Evolutionary conservation across 129 eudicot genomes (phyloP).

Genomic region (Chrysanthemum seticuspe): DNA sequence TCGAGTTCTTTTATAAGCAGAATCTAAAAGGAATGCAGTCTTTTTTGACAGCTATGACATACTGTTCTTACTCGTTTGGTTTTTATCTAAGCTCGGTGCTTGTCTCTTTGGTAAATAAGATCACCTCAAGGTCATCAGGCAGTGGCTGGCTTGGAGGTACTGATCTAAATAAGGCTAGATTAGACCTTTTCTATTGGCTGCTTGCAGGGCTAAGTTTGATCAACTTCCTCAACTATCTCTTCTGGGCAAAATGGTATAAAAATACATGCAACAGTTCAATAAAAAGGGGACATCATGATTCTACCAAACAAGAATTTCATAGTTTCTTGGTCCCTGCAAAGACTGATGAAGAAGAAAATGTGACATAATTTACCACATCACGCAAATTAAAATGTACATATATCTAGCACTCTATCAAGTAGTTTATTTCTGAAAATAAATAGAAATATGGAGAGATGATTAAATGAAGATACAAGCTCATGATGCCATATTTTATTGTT

Average conservation of each 20-base stretch:
- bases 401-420: conserved; percentile 23
- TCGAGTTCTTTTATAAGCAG: conserved; percentile 95
- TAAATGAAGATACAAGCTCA: conserved; percentile 28
- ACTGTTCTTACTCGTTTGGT: conserved; percentile 94
- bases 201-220: conserved; percentile 65
- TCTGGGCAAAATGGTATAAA: conserved; percentile 76
- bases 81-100: conserved; percentile 81
- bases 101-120: conserved; percentile 78
- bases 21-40: conserved; percentile 77
- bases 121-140: conserved; percentile 40
- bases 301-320: conserved; percentile 20
- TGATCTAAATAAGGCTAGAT: conserved; percentile 68
- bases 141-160: conserved; percentile 76
- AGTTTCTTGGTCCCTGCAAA: conserved; percentile 24
- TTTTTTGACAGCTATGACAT: conserved; percentile 77
- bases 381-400: background rate
- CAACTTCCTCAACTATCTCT: conserved; percentile 73
- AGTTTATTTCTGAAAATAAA: conserved; percentile 8
- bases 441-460: background rate
- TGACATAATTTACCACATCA: conserved; percentile 23
- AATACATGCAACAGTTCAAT: conserved; percentile 6
- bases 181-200: conserved; percentile 89
- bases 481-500: conserved; percentile 23
- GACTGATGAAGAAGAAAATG: conserved; percentile 38
- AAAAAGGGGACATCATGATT: background rate